Conservation (phyloP, 139 green algal species). For the Haematococcus lacustris region DNA sequence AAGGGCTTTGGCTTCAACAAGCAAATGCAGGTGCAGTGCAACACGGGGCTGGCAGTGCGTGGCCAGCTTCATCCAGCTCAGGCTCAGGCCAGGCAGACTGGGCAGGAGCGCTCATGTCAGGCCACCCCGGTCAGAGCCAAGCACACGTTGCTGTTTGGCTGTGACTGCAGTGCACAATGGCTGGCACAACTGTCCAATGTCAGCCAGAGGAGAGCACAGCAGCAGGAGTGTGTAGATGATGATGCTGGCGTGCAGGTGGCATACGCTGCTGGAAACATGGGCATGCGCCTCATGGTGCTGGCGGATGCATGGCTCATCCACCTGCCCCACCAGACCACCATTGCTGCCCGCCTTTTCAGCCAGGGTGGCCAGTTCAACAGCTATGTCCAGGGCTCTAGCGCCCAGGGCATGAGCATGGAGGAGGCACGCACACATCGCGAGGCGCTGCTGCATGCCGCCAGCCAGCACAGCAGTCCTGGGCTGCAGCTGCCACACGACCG, state of each 20-base stretch:
- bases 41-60: neutral
- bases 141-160: neutral
- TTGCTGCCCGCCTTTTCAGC: neutral
- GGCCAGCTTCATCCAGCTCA: neutral
- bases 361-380: too few relatives aligned
- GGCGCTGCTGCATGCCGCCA: too few relatives aligned
- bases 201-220: too few relatives aligned
- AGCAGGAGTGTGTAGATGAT: neutral
- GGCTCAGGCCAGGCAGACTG: neutral
- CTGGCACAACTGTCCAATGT: too few relatives aligned
- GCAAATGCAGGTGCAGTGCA: conserved; percentile 4
- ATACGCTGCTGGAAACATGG: too few relatives aligned
- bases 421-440: too few relatives aligned
- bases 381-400: too few relatives aligned
- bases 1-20: conserved; percentile 10
- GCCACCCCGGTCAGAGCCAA: too few relatives aligned
- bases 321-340: neutral
- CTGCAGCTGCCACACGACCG: too few relatives aligned
- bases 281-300: neutral
- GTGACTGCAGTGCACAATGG: neutral
- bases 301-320: conserved; percentile 7
- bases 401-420: too few relatives aligned
- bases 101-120: neutral
- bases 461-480: too few relatives aligned
- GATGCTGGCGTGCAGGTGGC: too few relatives aligned